These are phyloP conservation scores for Micromonas commoda DNA, from an alignment of 139 green algal species.

Conservation along the genomic window DNA sequence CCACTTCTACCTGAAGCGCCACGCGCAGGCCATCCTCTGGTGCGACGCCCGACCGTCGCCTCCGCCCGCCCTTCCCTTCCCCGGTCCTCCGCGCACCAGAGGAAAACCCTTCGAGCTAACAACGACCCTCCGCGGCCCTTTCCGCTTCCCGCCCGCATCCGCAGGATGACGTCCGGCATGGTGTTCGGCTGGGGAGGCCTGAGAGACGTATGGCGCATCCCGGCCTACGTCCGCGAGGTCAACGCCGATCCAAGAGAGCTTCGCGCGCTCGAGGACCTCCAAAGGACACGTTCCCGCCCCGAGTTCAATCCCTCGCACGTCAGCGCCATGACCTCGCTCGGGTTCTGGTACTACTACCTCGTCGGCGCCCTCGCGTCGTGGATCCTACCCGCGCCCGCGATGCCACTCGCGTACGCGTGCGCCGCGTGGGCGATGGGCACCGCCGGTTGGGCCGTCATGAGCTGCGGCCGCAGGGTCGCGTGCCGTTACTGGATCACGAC, in stretches of 20 bases:
- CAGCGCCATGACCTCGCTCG: not conserved
- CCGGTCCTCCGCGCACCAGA: no score
- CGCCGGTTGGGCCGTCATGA: not conserved
- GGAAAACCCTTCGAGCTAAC: no score
- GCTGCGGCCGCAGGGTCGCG: not conserved
- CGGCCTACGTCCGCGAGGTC: not conserved
- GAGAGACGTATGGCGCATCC: not conserved
- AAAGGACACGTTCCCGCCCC: no score
- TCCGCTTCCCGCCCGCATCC: no score
- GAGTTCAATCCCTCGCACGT: not conserved
- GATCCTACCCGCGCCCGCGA: no score
- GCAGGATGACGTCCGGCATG: not conserved
- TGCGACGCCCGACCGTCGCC: not conserved
- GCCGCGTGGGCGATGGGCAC: not conserved
- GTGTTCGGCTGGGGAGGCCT: not conserved
- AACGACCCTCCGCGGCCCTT: no score
- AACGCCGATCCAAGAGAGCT: not conserved
- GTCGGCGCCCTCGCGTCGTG: not conserved
- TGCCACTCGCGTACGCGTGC: not conserved
- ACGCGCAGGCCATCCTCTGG: not conserved
- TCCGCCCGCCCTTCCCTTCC: not conserved
- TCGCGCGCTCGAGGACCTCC: no score
- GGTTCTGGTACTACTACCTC: not conserved
- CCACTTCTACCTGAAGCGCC: not conserved
- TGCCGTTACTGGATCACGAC: no score